phyloP scores from a whole-genome alignment of 495 filamentous ascomycete species.

The Daldinia decipiens region DNA sequence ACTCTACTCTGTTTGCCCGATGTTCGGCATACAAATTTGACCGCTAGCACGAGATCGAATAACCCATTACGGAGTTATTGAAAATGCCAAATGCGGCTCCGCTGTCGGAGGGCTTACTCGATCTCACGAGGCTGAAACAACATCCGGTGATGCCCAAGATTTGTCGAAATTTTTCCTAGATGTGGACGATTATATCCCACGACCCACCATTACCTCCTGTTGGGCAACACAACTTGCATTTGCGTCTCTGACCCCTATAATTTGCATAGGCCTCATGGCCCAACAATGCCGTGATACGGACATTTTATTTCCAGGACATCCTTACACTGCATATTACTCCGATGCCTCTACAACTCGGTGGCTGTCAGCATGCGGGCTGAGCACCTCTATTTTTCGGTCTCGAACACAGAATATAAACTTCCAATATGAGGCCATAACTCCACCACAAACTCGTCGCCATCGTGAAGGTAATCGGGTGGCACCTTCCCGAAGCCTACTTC shows the following conservation, averaged over 20 bases:
- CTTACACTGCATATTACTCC: constrained; percentile 11
- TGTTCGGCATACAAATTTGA: constrained; percentile 25
- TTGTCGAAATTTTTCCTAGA: constrained; percentile 3
- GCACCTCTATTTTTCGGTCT: constrained; percentile 53
- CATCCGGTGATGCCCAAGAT: constrained; percentile 31
- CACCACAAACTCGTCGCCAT: constrained; percentile 60
- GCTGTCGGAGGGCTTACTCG: constrained; percentile 30
- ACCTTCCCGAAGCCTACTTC: constrained; percentile 56
- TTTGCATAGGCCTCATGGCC: constrained; percentile 28
- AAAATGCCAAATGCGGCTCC: constrained; percentile 28
- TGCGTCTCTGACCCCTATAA: constrained; percentile 18
- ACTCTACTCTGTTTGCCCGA: constrained; percentile 28
- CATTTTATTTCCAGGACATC: constrained; percentile 17
- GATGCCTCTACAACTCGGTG: neutral
- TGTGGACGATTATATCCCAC: constrained; percentile 15
- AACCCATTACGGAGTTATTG: neutral
- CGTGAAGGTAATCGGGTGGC: constrained; percentile 55
- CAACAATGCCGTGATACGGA: constrained; percentile 26
- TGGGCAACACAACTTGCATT: constrained; percentile 26
- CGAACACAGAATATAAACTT: constrained; percentile 56
- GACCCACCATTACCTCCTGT: constrained; percentile 27
- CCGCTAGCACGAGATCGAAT: constrained; percentile 1
- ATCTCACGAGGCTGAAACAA: constrained; percentile 34
- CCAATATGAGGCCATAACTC: constrained; percentile 60
- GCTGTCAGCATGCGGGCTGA: constrained; percentile 15